A percentile compares a stretch with the other conserved stretches of the same genome.
phyloP scores from a whole-genome alignment of 176 grass and related monocot genomes.

The Cenchrus purpureus region DNA sequence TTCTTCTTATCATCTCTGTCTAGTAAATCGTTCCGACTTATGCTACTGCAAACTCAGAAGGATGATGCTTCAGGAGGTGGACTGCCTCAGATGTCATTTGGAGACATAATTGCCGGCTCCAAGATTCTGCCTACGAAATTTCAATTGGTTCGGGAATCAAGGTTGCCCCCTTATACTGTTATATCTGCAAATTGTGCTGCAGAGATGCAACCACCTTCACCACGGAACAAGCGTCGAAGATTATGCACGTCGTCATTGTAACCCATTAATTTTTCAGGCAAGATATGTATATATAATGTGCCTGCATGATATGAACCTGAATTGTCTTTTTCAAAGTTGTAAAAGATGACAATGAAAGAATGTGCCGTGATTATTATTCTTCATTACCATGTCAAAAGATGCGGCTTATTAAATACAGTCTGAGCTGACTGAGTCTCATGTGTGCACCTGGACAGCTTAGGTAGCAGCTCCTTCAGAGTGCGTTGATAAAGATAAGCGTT shows the following conservation, averaged over 20 bases:
- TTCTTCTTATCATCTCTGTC: not conserved
- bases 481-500: no score
- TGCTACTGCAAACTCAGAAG: not conserved
- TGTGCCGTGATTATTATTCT: not conserved
- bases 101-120: conserved; percentile 43
- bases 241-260: not conserved
- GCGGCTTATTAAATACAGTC: no score
- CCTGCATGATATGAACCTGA: not conserved
- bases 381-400: no score
- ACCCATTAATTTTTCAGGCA: not conserved
- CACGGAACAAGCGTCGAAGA: conserved; percentile 16
- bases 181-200: conserved; percentile 26
- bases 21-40: not conserved
- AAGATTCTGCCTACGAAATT: conserved; percentile 15
- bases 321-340: not conserved
- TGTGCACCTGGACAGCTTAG: no score
- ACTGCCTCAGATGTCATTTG: conserved; percentile 31
- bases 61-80: not conserved
- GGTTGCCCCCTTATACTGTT: conserved; percentile 40
- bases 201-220: not conserved
- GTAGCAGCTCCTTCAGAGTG: no score
- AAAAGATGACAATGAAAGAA: not conserved
- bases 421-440: no score
- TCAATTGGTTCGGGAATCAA: conserved; percentile 40
- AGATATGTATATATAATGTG: not conserved